Conservation (phyloP, 1,284 basidiomycete genomes). For the Ceratobasidium sp. region DNA sequence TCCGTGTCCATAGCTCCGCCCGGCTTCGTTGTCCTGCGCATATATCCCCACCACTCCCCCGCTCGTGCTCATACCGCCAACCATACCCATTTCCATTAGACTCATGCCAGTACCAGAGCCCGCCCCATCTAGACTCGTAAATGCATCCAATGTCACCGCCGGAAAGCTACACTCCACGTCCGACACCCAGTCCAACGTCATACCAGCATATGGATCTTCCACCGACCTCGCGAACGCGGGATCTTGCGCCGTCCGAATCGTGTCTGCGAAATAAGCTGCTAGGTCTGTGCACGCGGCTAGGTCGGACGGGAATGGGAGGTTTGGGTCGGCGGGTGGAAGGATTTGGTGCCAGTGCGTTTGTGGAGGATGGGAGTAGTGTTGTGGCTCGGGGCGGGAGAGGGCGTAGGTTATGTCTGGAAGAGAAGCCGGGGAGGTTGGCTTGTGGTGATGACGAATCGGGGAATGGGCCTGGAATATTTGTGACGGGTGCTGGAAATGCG, state of each 20-base stretch:
- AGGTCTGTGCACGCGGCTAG: slow-evolving; percentile 29
- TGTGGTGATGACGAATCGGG: background rate
- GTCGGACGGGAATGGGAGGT: slow-evolving; percentile 34
- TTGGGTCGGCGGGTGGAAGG: slow-evolving; percentile 28
- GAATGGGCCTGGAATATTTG: slow-evolving; percentile 7
- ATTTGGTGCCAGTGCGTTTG: slow-evolving; percentile 32
- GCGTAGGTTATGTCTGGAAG: slow-evolving; percentile 27
- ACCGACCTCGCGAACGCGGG: slow-evolving; percentile 6
- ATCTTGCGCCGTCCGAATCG: slow-evolving; percentile 18
- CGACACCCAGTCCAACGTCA: slow-evolving; percentile 17
- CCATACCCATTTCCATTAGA: no score
- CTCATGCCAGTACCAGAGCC: no score
- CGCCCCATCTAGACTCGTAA: background rate
- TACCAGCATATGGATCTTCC: slow-evolving; percentile 18
- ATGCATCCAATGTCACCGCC: slow-evolving; percentile 8
- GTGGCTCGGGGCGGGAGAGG: slow-evolving; percentile 18
- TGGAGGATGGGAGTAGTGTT: slow-evolving; percentile 20
- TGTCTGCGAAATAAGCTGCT: slow-evolving; percentile 30
- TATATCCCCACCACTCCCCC: background rate
- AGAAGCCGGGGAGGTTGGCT: background rate
- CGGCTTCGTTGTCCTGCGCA: background rate
- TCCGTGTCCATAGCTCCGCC: background rate
- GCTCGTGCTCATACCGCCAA: background rate
- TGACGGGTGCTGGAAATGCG: background rate
- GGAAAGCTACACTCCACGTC: slow-evolving; percentile 15